Evolutionary conservation across 495 filamentous ascomycete genomes (phyloP).

Genomic region (Hypoxylon perforatum): DNA sequence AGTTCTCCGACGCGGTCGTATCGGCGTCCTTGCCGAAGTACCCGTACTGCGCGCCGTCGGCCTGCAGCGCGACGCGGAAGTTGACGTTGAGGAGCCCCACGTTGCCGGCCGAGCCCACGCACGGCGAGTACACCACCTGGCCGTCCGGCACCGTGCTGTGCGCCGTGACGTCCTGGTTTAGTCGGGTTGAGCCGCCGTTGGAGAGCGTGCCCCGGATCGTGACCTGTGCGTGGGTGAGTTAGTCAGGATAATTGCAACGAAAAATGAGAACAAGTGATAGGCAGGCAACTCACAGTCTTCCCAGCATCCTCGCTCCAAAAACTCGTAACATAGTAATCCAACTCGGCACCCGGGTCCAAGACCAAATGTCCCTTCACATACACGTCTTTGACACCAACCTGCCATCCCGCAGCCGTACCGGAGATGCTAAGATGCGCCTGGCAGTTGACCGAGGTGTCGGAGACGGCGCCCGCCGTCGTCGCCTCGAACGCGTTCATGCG

Average conservation of each 20-base stretch:
- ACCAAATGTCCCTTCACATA: constrained; percentile 48
- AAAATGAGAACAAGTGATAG: not conserved
- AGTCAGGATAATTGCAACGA: no score
- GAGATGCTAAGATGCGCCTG: constrained; percentile 51
- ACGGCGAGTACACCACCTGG: constrained; percentile 52
- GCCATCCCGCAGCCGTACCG: constrained; percentile 54
- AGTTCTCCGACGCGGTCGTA: constrained; percentile 47
- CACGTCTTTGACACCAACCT: constrained; percentile 52
- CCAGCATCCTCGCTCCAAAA: constrained; percentile 55
- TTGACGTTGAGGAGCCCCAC: constrained; percentile 59
- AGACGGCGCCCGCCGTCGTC: constrained; percentile 30
- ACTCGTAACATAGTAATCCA: constrained; percentile 53
- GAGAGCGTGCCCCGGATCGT: constrained; percentile 41
- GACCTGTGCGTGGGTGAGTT: constrained; percentile 23
- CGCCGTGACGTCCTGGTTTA: constrained; percentile 48
- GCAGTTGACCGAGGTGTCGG: constrained; percentile 52
- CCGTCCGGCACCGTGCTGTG: constrained; percentile 38
- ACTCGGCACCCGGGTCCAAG: constrained; percentile 46
- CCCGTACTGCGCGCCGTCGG: constrained; percentile 44
- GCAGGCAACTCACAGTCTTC: constrained; percentile 45
- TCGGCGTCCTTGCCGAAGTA: constrained; percentile 52
- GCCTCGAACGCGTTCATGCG: constrained; percentile 50
- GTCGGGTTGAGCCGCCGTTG: constrained; percentile 38
- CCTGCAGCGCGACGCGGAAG: constrained; percentile 54
- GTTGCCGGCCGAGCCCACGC: constrained; percentile 47